These are phyloP conservation scores for Leccinum fallax DNA, from an alignment of 1,284 basidiomycete genomes.

Conservation along the genomic window DNA sequence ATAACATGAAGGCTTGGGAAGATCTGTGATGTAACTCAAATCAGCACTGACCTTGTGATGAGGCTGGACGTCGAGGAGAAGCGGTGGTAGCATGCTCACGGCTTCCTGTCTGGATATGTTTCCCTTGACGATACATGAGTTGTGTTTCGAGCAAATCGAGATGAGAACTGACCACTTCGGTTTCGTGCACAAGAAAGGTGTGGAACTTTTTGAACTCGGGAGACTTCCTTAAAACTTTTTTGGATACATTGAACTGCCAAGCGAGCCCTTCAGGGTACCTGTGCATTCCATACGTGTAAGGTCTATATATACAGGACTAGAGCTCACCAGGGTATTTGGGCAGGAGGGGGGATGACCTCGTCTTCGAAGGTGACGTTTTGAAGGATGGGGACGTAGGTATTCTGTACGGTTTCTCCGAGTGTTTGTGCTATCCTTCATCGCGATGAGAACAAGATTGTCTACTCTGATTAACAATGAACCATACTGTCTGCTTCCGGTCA, in stretches of 20 bases:
- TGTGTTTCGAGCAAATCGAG: neutral
- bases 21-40: neutral
- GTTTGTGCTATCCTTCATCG: conserved; percentile 26
- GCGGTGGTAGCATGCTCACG: conserved; percentile 97
- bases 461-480: conserved; percentile 25
- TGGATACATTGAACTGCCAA: conserved; percentile 95
- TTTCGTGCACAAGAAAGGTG: conserved; percentile 96
- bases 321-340: conserved; percentile 80
- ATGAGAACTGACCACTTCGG: conserved; percentile 77
- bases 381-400: conserved; percentile 79
- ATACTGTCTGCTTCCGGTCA: conserved; percentile 86
- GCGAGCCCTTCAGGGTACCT: conserved; percentile 95
- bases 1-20: conserved; percentile 1
- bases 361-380: conserved; percentile 80
- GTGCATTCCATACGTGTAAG: neutral
- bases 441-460: conserved; percentile 8
- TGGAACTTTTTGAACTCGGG: conserved; percentile 98
- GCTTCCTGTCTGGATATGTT: conserved; percentile 97
- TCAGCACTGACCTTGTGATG: conserved; percentile 69
- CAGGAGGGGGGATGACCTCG: conserved; percentile 75
- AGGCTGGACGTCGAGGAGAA: conserved; percentile 93
- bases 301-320: conserved; percentile 1
- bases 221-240: conserved; percentile 86
- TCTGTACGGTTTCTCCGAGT: conserved; percentile 38
- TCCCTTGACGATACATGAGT: conserved; percentile 54